Evolutionary conservation across 225 moss, liverwort and hornwort species (phyloP), one percentile per base, ranked within the genome.

Genomic region (Neckera pumila): DNA sequence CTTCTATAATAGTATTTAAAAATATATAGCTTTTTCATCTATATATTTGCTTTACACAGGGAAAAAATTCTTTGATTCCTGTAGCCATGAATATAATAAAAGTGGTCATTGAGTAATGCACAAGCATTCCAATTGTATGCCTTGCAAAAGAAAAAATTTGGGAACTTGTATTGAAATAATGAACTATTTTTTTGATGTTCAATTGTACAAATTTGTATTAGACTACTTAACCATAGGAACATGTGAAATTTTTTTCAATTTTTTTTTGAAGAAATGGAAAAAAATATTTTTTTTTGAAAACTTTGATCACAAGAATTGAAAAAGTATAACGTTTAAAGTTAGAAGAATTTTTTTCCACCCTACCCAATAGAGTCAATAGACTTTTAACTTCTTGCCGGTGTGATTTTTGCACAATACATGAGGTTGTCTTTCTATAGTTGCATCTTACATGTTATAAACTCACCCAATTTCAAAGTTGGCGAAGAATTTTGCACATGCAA

Each of bases 171-270:
- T n/a, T n/a, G n/a, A n/a, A n/a, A n/a, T n/a, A n/a, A n/a, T n/a
- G n/a, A n/a, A n/a, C n/a, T n/a, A n/a, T n/a, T n/a, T n/a, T n/a
- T n/a, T n/a, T 2, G 1, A 42, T 8, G 5, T 15, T 42, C 15
- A 71, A 14, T 0, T 1, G 0, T 16, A 26, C 1, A 72, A 5
- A 43, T 26, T 26, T 26, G 4, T 15, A 42, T 25, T 5, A 26
- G 16, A 27, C 5, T 43, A n/a, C n/a, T n/a, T n/a, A 27, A 27
- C 3, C 0, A 9, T 27, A 0, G 13, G 8, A 15, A 26, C 1
- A 1, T 27, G 27, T 72, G 1, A 27, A 72, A 27, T 1, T 16
- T 43, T 42, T 5, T 42, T n/a, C n/a, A n/a, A n/a, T n/a, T n/a
- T n/a, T n/a, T n/a, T n/a, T n/a, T n/a, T n/a, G n/a, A n/a, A n/a